Base-by-base conservation (phyloP, 2,329 filamentous ascomycete species). In the Kalaharituber pfeilii region DNA sequence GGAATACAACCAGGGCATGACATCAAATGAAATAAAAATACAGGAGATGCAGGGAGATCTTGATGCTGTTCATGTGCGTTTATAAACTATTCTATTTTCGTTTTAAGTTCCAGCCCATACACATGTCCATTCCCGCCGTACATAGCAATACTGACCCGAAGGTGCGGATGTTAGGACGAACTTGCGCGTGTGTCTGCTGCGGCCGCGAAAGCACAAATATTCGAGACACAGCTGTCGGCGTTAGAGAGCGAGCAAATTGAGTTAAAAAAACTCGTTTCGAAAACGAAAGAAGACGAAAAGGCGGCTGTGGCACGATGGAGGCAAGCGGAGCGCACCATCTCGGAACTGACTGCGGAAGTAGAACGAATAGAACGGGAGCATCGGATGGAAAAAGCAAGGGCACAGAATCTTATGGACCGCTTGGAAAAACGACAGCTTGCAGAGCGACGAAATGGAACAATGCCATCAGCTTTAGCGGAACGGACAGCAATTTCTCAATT, bases 341-440 rank as follows among this genome's bases (percentile, higher is more conserved):
- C 75, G 53, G 78, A 85, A 59, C 75, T 98, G 57, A 84, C 94
- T 65, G 82, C 87, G 57, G 86, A 96, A 68, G 73, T 96, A 18
- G 88, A 94, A 65, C 77, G 78, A 59, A 91, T 98, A 65, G 89
- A 96, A 66, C 77, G 77, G 57, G 89, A 96, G 65, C 61, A 64
- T 42, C 54, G 54, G 42, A 55, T 63, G 8, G 62, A 64, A 53
- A 62, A 59, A 20, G 56, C 57, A 13, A 57, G 59, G 18, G 60
- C 62, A 2, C 59, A 58, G 57, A 63, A 64, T 45, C 42, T 94
- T 36, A 72, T 95, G 53, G 76, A 76, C 45, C 81, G 87, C 51
- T 84, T 96, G 76, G 86, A 95, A 65, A 78, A 84, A 55, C 80
- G 89, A 64, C 80, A 86, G 54, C 78, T 78, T 27, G 82, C 94